Percentiles rank a stretch among this genome's conserved stretches.
These are phyloP conservation scores for Oehlia diaphana DNA, from an alignment of 192 early-diverging fungal genomes.

Conservation along the genomic window DNA sequence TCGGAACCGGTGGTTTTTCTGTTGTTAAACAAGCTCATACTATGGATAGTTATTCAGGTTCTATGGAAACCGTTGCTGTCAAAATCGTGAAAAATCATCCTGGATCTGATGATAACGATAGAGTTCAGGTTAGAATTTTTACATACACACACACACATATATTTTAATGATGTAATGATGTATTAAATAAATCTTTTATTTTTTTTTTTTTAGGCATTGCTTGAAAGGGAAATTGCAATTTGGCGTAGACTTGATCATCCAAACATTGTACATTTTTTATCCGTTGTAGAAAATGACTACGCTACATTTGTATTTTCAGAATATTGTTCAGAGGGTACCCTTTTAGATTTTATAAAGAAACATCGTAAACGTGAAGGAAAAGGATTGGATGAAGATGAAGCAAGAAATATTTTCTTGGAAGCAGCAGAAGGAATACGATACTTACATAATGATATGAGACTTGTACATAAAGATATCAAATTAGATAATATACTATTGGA, in stretches of 20 bases:
- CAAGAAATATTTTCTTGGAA: conserved; percentile 68
- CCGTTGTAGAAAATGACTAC: conserved; percentile 67
- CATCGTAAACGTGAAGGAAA: conserved; percentile 30
- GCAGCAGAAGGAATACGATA: conserved; percentile 73
- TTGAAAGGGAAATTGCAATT: conserved; percentile 70
- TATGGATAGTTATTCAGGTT: conserved; percentile 39
- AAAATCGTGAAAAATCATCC: conserved; percentile 66
- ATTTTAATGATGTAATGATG: background rate
- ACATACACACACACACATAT: too few species aligned
- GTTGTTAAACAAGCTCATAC: conserved; percentile 68
- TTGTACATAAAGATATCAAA: conserved; percentile 90
- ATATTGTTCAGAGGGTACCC: conserved; percentile 58
- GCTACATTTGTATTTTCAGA: conserved; percentile 75
- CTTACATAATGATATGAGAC: conserved; percentile 69
- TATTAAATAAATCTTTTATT: background rate
- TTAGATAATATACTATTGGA: conserved; percentile 87
- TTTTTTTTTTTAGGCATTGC: conserved; percentile 23
- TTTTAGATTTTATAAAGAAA: conserved; percentile 58
- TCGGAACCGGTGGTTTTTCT: conserved; percentile 79
- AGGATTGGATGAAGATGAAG: conserved; percentile 54
- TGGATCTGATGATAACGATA: conserved; percentile 38
- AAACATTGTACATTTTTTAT: conserved; percentile 62
- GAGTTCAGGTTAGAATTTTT: conserved; percentile 38
- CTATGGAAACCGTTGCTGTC: conserved; percentile 58
- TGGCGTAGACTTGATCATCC: conserved; percentile 70